phyloP scores from a whole-genome alignment of 208 protist genomes.

The Trypanosoma theileri region DNA sequence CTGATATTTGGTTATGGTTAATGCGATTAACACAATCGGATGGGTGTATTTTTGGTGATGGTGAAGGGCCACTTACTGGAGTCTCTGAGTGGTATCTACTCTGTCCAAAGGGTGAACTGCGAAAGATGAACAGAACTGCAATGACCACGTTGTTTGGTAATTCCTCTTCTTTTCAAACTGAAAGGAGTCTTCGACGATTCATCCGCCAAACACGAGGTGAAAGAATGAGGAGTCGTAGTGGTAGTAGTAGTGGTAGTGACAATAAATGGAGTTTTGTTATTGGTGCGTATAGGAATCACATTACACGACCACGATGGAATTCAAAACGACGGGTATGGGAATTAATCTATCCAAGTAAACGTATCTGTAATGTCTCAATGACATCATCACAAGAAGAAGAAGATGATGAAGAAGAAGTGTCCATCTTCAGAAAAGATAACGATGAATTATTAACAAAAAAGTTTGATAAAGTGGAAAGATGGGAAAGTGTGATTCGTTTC shows the following conservation, averaged over 20 bases:
- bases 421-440: not conserved
- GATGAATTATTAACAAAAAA: not conserved
- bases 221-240: not conserved
- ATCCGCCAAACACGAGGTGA: not conserved
- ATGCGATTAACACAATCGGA: conserved; percentile 9
- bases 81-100: conserved; percentile 66
- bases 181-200: conserved; percentile 2
- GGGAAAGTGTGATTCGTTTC: conserved; percentile 69
- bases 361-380: conserved; percentile 7
- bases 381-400: not conserved
- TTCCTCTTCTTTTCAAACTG: not conserved
- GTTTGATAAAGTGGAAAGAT: conserved; percentile 20
- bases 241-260: not conserved
- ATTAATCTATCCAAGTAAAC: conserved; percentile 57
- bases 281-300: conserved; percentile 44
- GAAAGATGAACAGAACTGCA: conserved; percentile 46
- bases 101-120: conserved; percentile 46
- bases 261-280: conserved; percentile 34
- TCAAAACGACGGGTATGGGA: conserved; percentile 58
- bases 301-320: conserved; percentile 66
- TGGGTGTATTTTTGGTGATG: conserved; percentile 76
- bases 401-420: not conserved
- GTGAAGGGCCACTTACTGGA: conserved; percentile 49
- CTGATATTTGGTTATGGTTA: conserved; percentile 41
- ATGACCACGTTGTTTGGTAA: conserved; percentile 23